A percentile compares a stretch with the other conserved stretches of the same genome.
Evolutionary conservation across 2,329 filamentous ascomycete species (phyloP).

Genomic region (Cryphonectria nitschkei): DNA sequence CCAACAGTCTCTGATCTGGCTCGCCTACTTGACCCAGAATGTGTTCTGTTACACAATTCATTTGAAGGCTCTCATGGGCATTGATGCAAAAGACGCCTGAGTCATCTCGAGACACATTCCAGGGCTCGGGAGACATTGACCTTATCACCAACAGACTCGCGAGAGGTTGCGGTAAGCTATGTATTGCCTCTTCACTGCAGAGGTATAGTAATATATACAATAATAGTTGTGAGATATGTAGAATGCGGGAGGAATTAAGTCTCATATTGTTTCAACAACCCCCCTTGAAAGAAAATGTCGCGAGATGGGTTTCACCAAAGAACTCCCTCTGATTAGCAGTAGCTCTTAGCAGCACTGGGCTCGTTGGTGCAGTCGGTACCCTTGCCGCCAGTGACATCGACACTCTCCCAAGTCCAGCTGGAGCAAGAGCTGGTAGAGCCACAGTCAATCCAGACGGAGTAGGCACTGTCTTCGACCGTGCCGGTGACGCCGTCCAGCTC

Average conservation of each 20-base stretch:
- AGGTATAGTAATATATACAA: neutral
- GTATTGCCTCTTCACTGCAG: neutral
- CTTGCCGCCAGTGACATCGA: slow-evolving; percentile 4
- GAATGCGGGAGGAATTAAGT: too few relatives aligned
- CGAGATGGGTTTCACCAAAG: neutral
- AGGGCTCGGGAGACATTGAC: too few relatives aligned
- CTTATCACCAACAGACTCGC: neutral
- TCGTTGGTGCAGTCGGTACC: slow-evolving; percentile 6
- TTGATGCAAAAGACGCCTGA: too few relatives aligned
- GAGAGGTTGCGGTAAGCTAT: neutral
- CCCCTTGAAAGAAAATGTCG: neutral
- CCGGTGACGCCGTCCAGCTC: slow-evolving; percentile 6
- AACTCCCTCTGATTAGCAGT: neutral
- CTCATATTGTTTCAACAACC: neutral
- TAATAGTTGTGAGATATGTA: neutral
- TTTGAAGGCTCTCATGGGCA: too few relatives aligned
- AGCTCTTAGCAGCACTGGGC: neutral
- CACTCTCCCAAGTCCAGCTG: slow-evolving; percentile 1
- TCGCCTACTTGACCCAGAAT: too few relatives aligned
- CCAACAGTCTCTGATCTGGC: too few relatives aligned
- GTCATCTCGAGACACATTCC: too few relatives aligned
- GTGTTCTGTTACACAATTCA: too few relatives aligned
- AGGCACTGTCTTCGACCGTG: neutral
- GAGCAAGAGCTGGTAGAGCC: slow-evolving; percentile 6
- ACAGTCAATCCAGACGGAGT: slow-evolving; percentile 5